These are phyloP conservation scores for Parasarocladium wereldwijsianum DNA, from an alignment of 2,329 filamentous ascomycete species.

Conservation along the genomic window DNA sequence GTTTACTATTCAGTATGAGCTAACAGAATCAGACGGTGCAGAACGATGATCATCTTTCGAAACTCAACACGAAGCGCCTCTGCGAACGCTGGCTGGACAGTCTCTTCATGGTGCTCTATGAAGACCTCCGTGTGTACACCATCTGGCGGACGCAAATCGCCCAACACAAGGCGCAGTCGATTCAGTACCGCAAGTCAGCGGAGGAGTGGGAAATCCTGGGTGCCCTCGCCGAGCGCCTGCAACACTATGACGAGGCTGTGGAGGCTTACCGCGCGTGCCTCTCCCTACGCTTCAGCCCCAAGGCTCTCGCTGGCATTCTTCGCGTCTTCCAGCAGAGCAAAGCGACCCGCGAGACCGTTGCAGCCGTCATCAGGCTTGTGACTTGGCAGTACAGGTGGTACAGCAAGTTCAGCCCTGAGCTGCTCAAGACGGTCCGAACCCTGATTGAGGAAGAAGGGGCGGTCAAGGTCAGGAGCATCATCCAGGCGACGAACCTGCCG, in stretches of 20 bases:
- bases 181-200: slow-evolving; percentile 91
- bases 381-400: slow-evolving; percentile 99
- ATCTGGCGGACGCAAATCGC: slow-evolving; percentile 99
- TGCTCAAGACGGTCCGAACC: slow-evolving; percentile 76
- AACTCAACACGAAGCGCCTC: slow-evolving; percentile 91
- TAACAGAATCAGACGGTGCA: slow-evolving; percentile 34
- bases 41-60: slow-evolving; percentile 62
- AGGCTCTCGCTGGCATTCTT: slow-evolving; percentile 75
- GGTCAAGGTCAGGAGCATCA: slow-evolving; percentile 92
- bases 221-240: slow-evolving; percentile 78
- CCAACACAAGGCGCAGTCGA: slow-evolving; percentile 82
- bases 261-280: slow-evolving; percentile 89
- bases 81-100: slow-evolving; percentile 98
- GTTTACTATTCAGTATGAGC: neutral
- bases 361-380: slow-evolving; percentile 76
- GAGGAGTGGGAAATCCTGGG: slow-evolving; percentile 98
- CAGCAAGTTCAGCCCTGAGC: slow-evolving; percentile 90
- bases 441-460: slow-evolving; percentile 96
- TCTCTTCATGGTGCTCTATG: slow-evolving; percentile 97
- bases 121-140: slow-evolving; percentile 94
- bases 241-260: slow-evolving; percentile 80
- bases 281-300: slow-evolving; percentile 78
- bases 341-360: slow-evolving; percentile 68
- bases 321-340: slow-evolving; percentile 63
- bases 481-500: slow-evolving; percentile 87